Evolutionary conservation across 139 green algal genomes (phyloP).

Genomic region (Marvania coccoides): DNA sequence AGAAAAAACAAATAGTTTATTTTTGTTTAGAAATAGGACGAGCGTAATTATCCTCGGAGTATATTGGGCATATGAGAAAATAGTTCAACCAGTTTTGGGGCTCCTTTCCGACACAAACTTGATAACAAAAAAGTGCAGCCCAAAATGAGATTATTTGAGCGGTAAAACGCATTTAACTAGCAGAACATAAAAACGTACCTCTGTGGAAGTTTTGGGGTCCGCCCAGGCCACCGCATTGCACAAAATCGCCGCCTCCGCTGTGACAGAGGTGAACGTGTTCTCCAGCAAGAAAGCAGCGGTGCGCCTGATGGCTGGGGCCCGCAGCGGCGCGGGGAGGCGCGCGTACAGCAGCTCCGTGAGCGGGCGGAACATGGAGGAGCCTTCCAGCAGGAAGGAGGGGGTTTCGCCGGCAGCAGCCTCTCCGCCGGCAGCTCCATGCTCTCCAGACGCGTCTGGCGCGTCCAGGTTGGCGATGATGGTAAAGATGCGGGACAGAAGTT

Average conservation of each 20-base stretch:
- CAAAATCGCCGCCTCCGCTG: constrained; percentile 43
- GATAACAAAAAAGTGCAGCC: no score
- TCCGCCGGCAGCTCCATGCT: constrained; percentile 1
- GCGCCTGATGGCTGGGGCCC: constrained; percentile 32
- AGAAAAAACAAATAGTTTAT: no score
- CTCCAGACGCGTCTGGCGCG: constrained; percentile 21
- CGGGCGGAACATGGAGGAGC: constrained; percentile 51
- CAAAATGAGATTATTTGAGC: no score
- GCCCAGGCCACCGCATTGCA: constrained; percentile 39
- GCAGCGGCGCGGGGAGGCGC: constrained; percentile 41
- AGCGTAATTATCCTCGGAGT: no score
- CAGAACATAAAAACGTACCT: no score
- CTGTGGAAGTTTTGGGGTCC: constrained; percentile 16
- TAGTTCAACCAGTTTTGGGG: no score
- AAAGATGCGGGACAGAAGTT: constrained; percentile 64
- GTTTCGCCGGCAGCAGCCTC: not conserved
- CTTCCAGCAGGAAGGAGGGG: constrained; percentile 48
- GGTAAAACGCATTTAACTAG: no score
- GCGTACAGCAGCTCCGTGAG: constrained; percentile 62
- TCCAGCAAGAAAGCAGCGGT: constrained; percentile 48
- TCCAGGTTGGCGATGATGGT: constrained; percentile 69
- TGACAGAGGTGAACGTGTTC: constrained; percentile 29
- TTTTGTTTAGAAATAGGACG: no score
- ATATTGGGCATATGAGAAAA: no score
- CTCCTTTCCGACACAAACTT: no score